Conservation (phyloP, 2,329 filamentous ascomycete species). For the Claviceps sp. region DNA sequence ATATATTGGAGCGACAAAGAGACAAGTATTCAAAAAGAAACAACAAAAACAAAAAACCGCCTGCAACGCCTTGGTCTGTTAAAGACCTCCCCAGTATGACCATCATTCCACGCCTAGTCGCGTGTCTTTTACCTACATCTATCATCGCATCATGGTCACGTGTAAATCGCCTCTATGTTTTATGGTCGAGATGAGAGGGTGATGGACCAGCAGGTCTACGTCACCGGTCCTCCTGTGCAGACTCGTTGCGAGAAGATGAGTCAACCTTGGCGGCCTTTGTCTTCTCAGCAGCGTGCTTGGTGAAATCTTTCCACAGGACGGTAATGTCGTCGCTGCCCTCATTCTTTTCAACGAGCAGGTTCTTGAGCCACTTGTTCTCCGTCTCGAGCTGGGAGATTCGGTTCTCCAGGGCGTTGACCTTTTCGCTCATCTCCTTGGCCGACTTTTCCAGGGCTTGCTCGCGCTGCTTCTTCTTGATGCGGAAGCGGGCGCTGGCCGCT, state of each 20-base stretch:
- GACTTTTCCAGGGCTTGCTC: conserved; percentile 74
- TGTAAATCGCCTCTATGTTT: not conserved
- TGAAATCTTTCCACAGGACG: conserved; percentile 38
- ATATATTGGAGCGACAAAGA: not conserved
- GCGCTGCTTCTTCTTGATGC: conserved; percentile 91
- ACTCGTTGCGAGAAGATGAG: conserved; percentile 8
- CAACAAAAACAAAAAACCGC: not conserved
- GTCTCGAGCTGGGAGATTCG: conserved; percentile 67
- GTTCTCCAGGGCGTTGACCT: conserved; percentile 59
- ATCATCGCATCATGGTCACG: conserved; percentile 2
- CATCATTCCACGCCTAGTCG: not conserved
- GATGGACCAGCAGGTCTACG: not conserved
- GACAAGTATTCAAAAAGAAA: not conserved
- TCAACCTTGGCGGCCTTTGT: conserved; percentile 14
- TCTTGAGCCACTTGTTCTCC: conserved; percentile 73
- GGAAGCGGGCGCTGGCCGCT: conserved; percentile 76
- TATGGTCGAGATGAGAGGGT: not conserved
- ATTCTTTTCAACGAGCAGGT: conserved; percentile 71
- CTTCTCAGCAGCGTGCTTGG: conserved; percentile 23
- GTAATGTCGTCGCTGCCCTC: conserved; percentile 43
- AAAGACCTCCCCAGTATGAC: not conserved
- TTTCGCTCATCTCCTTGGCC: conserved; percentile 72
- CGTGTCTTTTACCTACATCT: not conserved
- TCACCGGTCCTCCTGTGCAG: conserved; percentile 13
- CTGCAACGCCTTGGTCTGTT: not conserved